phyloP scores from a whole-genome alignment of 73 alveolate species.

The Blepharisma japonicum region DNA sequence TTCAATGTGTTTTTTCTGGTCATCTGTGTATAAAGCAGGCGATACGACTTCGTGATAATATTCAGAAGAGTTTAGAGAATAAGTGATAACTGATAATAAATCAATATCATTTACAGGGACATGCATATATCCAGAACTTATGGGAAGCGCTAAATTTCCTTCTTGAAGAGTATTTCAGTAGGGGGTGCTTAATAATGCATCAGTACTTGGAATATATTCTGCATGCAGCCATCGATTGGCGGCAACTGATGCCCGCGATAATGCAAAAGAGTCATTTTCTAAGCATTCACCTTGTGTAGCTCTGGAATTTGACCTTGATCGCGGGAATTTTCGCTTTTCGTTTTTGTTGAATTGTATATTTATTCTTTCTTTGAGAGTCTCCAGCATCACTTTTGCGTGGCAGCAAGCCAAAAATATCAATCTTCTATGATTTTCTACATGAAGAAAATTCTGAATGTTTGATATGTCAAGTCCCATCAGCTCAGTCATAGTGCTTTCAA shows the following conservation, averaged over 20 bases:
- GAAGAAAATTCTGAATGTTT: background rate
- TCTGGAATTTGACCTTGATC: background rate
- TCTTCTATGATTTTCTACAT: conserved; percentile 3
- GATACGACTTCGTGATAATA: conserved; percentile 1
- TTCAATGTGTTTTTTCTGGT: background rate
- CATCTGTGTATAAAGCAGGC: background rate
- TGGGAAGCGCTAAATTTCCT: conserved; percentile 20
- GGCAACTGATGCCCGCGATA: background rate
- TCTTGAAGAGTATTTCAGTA: background rate
- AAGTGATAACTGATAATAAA: background rate
- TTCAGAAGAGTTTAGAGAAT: background rate
- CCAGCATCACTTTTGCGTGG: background rate
- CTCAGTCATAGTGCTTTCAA: background rate
- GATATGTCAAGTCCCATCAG: background rate
- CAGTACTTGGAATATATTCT: background rate
- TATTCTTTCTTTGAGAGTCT: background rate
- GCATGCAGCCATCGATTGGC: background rate
- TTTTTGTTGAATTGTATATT: background rate
- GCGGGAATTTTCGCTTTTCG: background rate
- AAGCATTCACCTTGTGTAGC: background rate
- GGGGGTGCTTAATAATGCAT: background rate
- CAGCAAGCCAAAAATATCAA: background rate
- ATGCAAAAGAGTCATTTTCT: background rate
- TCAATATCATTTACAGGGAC: conserved; percentile 24
- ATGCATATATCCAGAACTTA: background rate